These are phyloP conservation scores for Phallus indusiatus DNA, from an alignment of 768 basidiomycete species.

Conservation along the genomic window DNA sequence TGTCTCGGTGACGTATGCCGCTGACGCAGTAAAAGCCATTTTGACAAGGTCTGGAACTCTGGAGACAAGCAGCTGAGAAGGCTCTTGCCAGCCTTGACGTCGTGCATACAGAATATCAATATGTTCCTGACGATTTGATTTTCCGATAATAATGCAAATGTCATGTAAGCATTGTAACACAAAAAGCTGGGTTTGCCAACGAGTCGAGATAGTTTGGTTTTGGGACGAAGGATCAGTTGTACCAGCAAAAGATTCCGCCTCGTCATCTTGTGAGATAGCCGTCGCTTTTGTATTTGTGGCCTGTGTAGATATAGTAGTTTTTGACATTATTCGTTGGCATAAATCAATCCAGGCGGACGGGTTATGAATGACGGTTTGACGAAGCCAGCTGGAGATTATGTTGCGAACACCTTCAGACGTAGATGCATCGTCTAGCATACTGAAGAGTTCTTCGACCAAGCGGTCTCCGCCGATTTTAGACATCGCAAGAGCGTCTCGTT, in stretches of 20 bases:
- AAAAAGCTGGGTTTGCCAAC: constrained; percentile 96
- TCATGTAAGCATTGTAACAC: constrained; percentile 87
- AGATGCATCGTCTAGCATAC: constrained; percentile 90
- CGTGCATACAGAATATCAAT: constrained; percentile 68
- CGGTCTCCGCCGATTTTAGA: constrained; percentile 90
- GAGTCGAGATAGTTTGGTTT: constrained; percentile 44
- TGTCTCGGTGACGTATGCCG: constrained; percentile 94
- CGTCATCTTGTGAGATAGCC: constrained; percentile 68
- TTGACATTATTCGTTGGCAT: constrained; percentile 94
- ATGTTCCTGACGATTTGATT: constrained; percentile 72
- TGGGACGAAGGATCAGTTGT: constrained; percentile 22
- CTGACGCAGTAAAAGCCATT: constrained; percentile 97
- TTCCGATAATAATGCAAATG: constrained; percentile 69
- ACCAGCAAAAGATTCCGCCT: constrained; percentile 72
- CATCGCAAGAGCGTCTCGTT: constrained; percentile 86
- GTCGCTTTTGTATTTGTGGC: constrained; percentile 47
- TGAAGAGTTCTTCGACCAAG: constrained; percentile 90
- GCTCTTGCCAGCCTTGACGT: constrained; percentile 41
- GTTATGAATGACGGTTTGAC: constrained; percentile 86
- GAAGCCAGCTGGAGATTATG: constrained; percentile 89
- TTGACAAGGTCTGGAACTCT: constrained; percentile 89
- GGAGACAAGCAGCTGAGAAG: constrained; percentile 61
- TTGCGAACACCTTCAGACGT: constrained; percentile 89
- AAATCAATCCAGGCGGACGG: constrained; percentile 98
- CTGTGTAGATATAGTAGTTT: constrained; percentile 79